Percentiles rank a stretch among this genome's conserved stretches.
Conservation (phyloP, 495 filamentous ascomycete genomes). For the Aspergillus haitiensis region DNA sequence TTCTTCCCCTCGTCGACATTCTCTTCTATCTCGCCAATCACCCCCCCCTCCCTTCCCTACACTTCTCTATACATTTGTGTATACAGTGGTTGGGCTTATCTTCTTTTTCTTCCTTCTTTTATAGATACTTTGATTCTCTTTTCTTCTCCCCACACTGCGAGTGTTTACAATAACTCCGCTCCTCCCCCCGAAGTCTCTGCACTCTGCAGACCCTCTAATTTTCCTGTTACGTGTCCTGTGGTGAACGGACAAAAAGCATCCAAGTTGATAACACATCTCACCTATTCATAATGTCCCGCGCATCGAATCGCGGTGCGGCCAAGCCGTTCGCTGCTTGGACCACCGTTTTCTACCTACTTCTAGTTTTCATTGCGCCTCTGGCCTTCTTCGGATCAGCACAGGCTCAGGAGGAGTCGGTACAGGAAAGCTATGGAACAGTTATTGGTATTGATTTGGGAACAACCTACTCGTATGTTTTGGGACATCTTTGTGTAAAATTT, state of each 20-base stretch:
- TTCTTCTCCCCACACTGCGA: constrained; percentile 9
- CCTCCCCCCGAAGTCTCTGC: not conserved
- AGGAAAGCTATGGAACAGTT: constrained; percentile 80
- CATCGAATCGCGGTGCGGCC: constrained; percentile 45
- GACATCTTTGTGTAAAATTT: not conserved
- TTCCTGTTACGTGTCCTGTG: constrained; percentile 13
- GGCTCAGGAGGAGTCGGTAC: constrained; percentile 69
- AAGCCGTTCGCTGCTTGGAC: constrained; percentile 62
- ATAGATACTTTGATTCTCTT: not conserved
- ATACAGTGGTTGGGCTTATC: constrained; percentile 18
- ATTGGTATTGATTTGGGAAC: constrained; percentile 99
- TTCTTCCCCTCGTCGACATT: constrained; percentile 13
- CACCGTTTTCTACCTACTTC: constrained; percentile 78
- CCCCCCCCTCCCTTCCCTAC: constrained; percentile 12
- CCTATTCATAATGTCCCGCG: constrained; percentile 47
- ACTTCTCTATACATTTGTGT: constrained; percentile 11
- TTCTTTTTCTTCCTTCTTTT: constrained; percentile 16
- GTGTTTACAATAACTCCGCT: not conserved
- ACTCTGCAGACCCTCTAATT: not conserved
- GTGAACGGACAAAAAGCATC: constrained; percentile 10
- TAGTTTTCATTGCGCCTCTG: constrained; percentile 72
- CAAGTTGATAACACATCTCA: constrained; percentile 13
- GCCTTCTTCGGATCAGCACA: constrained; percentile 73
- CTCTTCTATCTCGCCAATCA: constrained; percentile 12
- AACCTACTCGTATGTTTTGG: constrained; percentile 73